These are phyloP conservation scores for Ramalina intermedia DNA, from an alignment of 495 filamentous ascomycete genomes.

Conservation along the genomic window DNA sequence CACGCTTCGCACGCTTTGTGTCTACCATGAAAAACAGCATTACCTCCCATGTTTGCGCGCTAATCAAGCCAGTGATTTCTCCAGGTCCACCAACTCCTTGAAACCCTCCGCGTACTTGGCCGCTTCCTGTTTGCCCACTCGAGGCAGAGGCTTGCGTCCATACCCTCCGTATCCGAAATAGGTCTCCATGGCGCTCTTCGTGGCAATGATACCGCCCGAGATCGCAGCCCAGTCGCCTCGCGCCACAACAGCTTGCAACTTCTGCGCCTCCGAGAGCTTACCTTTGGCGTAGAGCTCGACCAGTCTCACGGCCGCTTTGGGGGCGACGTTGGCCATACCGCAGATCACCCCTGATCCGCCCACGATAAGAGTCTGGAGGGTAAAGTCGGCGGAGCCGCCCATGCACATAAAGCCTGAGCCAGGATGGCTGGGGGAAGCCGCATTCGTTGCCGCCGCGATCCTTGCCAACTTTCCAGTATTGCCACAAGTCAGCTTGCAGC, in stretches of 20 bases:
- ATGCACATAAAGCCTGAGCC: constrained; percentile 55
- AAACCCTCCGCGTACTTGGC: constrained; percentile 54
- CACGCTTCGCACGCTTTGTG: background rate
- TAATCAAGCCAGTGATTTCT: constrained; percentile 32
- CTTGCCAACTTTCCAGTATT: constrained; percentile 86
- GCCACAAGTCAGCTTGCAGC: constrained; percentile 84
- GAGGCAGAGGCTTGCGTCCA: constrained; percentile 63
- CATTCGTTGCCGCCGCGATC: constrained; percentile 49
- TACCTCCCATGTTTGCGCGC: constrained; percentile 4
- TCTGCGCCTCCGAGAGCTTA: constrained; percentile 55
- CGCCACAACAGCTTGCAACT: constrained; percentile 65
- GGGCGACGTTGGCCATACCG: constrained; percentile 73
- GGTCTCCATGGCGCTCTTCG: constrained; percentile 63
- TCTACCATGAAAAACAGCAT: constrained; percentile 1
- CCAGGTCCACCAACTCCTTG: constrained; percentile 58
- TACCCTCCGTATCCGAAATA: constrained; percentile 68
- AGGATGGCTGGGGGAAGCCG: constrained; percentile 25
- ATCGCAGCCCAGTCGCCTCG: constrained; percentile 80
- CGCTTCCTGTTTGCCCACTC: constrained; percentile 43
- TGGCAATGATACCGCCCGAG: constrained; percentile 71
- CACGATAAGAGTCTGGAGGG: constrained; percentile 66
- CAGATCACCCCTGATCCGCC: constrained; percentile 79
- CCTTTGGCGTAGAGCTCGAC: constrained; percentile 59
- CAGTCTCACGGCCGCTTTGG: constrained; percentile 56
- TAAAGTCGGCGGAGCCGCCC: constrained; percentile 84